Conservation (phyloP, 2,329 filamentous ascomycete genomes). For the Beauveria medogensis region DNA sequence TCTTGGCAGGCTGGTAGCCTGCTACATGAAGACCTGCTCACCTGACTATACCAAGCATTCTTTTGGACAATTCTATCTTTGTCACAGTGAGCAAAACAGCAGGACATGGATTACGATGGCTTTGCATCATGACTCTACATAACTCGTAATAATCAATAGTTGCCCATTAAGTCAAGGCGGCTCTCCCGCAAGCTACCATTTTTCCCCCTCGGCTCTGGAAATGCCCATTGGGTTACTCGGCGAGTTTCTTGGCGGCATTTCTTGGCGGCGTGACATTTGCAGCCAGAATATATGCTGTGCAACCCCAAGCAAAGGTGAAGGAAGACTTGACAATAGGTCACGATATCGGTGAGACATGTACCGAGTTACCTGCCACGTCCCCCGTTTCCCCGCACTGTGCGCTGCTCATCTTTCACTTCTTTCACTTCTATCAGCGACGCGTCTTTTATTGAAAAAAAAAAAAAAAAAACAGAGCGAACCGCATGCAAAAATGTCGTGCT, state of each 20-base stretch:
- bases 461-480: too few relatives aligned
- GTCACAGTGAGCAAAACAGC: too few relatives aligned
- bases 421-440: neutral
- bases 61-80: neutral
- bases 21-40: slow-evolving; percentile 5
- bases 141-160: neutral
- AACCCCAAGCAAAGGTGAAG: neutral
- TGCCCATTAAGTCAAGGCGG: too few relatives aligned
- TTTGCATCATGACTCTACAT: too few relatives aligned
- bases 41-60: neutral
- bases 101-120: too few relatives aligned
- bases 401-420: too few relatives aligned
- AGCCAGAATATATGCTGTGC: neutral
- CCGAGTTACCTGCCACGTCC: neutral
- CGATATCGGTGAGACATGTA: neutral
- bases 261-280: neutral
- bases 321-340: neutral
- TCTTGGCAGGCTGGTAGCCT: neutral
- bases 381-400: too few relatives aligned
- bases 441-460: neutral
- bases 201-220: neutral
- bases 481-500: neutral
- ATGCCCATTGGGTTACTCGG: neutral
- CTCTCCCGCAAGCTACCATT: too few relatives aligned
- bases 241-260: neutral